These are phyloP conservation scores for Ogataea hybrid DNA, from an alignment of 1,139 yeast species.

Conservation along the genomic window DNA sequence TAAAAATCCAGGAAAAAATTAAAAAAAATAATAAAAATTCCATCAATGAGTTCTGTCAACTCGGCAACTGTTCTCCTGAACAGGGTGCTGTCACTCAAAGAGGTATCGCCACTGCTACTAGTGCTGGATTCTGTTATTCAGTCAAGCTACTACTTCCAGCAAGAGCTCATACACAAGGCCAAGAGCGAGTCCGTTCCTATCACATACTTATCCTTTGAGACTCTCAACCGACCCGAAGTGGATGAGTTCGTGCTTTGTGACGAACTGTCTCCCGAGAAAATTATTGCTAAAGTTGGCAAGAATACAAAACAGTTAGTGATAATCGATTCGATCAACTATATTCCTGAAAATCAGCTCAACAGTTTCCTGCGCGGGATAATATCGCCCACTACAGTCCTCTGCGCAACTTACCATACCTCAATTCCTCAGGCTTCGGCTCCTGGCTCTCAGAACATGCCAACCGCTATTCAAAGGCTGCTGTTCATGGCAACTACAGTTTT, in stretches of 20 bases:
- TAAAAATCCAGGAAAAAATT: conserved; percentile 1
- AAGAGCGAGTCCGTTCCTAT: conserved; percentile 28
- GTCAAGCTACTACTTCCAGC: conserved; percentile 53
- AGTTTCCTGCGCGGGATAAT: conserved; percentile 53
- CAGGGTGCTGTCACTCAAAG: conserved; percentile 66
- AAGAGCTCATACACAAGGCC: conserved; percentile 52
- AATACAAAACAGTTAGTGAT: conserved; percentile 41
- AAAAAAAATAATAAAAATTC: conserved; percentile 2
- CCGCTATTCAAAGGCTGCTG: conserved; percentile 35
- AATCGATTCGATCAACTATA: conserved; percentile 69
- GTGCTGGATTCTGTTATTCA: conserved; percentile 70
- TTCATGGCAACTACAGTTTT: conserved; percentile 74
- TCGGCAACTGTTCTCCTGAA: conserved; percentile 57
- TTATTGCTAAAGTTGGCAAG: conserved; percentile 10
- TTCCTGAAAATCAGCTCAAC: conserved; percentile 46
- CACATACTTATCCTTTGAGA: conserved; percentile 63
- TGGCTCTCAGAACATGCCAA: conserved; percentile 7
- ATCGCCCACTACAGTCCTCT: conserved; percentile 51
- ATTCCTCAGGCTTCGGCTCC: conserved; percentile 34
- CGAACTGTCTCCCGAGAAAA: conserved; percentile 18
- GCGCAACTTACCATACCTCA: conserved; percentile 62
- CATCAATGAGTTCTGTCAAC: conserved; percentile 35
- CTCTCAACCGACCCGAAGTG: conserved; percentile 49
- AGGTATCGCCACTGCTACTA: conserved; percentile 68
- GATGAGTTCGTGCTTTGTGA: conserved; percentile 49